These are phyloP conservation scores for Bromus sterilis DNA, from an alignment of 176 grass and related monocot species.

Conservation along the genomic window DNA sequence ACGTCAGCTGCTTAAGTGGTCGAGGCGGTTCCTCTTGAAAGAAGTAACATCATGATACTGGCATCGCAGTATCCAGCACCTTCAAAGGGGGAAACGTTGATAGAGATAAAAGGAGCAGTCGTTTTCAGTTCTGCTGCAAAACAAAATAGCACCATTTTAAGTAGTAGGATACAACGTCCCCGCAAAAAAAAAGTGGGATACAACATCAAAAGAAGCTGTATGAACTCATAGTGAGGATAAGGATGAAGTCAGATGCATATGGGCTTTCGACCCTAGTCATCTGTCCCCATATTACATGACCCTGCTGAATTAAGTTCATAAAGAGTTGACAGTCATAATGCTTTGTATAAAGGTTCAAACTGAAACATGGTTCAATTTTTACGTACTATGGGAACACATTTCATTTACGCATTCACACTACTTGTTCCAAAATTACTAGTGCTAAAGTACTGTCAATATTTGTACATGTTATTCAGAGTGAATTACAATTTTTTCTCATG, in stretches of 20 bases:
- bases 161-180: too few species aligned
- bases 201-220: slow-evolving; percentile 5
- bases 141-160: background rate
- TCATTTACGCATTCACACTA: background rate
- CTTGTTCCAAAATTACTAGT: background rate
- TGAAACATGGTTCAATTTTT: background rate
- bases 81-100: slow-evolving; percentile 16
- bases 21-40: slow-evolving; percentile 20
- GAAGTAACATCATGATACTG: slow-evolving; percentile 21
- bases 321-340: background rate
- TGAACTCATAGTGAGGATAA: background rate
- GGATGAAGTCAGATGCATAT: background rate
- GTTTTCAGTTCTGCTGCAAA: slow-evolving; percentile 33
- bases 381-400: background rate
- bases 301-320: background rate
- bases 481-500: too few species aligned
- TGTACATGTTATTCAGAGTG: too few species aligned
- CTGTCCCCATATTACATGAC: background rate
- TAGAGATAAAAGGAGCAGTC: slow-evolving; percentile 26
- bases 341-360: background rate
- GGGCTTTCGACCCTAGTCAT: background rate
- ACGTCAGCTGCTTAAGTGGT: background rate
- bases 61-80: slow-evolving; percentile 6
- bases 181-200: too few species aligned
- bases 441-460: background rate